phyloP scores from a whole-genome alignment of 495 filamentous ascomycete genomes.

The Daldinia vernicosa region DNA sequence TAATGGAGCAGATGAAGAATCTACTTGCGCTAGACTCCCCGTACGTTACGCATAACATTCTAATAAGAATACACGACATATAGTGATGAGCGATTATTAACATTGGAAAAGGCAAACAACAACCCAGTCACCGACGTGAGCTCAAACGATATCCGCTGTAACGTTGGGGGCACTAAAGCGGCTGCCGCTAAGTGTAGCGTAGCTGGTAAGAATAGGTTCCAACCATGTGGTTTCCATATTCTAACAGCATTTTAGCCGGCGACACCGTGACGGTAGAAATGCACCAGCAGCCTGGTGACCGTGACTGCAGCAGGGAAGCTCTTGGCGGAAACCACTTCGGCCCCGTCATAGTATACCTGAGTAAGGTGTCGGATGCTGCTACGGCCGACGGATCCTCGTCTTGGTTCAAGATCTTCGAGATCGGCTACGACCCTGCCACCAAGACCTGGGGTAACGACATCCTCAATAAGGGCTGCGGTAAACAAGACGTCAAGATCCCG shows the following conservation, averaged over 20 bases:
- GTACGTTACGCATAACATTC: constrained; percentile 16
- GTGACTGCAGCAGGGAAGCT: constrained; percentile 56
- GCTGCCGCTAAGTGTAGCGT: constrained; percentile 35
- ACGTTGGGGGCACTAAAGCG: constrained; percentile 44
- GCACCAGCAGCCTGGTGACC: constrained; percentile 61
- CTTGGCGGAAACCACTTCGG: constrained; percentile 62
- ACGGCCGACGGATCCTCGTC: constrained; percentile 57
- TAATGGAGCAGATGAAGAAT: constrained; percentile 54
- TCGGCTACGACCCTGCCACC: constrained; percentile 48
- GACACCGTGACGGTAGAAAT: constrained; percentile 61
- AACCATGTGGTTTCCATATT: not conserved
- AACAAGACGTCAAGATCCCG: constrained; percentile 60
- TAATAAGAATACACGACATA: not conserved
- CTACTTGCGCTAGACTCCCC: constrained; percentile 54
- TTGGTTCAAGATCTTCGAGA: constrained; percentile 65
- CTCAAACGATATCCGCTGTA: constrained; percentile 54
- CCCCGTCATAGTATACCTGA: constrained; percentile 63
- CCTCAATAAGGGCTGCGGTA: constrained; percentile 62
- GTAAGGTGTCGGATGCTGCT: constrained; percentile 61
- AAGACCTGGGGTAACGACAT: constrained; percentile 63
- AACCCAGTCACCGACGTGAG: constrained; percentile 56
- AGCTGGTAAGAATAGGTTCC: constrained; percentile 19
- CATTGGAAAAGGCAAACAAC: constrained; percentile 47
- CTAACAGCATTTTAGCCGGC: constrained; percentile 50
- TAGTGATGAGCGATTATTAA: not conserved